Evolutionary conservation across 192 early-diverging fungal genomes (phyloP).

Genomic region (Jimgerdemannia flammicorona): DNA sequence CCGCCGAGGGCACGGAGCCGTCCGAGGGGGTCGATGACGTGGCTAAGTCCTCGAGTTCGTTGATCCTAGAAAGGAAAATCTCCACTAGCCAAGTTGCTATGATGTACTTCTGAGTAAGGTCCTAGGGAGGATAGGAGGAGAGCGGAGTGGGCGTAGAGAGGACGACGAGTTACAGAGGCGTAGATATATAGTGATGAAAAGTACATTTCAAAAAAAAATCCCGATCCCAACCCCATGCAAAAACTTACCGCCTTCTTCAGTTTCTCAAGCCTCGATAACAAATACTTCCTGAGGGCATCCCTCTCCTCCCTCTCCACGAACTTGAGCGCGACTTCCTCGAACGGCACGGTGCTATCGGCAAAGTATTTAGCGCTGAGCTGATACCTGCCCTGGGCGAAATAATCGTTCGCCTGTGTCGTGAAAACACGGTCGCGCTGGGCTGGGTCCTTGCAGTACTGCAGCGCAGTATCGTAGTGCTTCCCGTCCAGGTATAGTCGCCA

Average conservation of each 20-base stretch:
- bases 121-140: conserved; percentile 34
- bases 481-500: conserved; percentile 88
- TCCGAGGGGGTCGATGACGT: conserved; percentile 28
- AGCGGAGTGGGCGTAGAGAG: neutral
- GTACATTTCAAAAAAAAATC: no score
- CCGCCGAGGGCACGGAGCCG: conserved; percentile 9
- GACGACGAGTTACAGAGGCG: neutral
- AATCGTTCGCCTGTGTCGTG: conserved; percentile 83
- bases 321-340: conserved; percentile 90
- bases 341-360: conserved; percentile 74
- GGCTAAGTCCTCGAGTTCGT: conserved; percentile 53
- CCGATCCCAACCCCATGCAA: neutral
- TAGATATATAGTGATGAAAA: neutral
- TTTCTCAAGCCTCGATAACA: conserved; percentile 70
- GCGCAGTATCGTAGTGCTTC: conserved; percentile 78
- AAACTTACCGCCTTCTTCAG: conserved; percentile 55
- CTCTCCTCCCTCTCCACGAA: conserved; percentile 74
- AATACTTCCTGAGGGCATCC: conserved; percentile 73
- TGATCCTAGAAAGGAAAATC: conserved; percentile 77
- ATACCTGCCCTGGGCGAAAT: conserved; percentile 72
- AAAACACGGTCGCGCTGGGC: conserved; percentile 74
- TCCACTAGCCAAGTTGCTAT: conserved; percentile 89
- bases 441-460: conserved; percentile 75
- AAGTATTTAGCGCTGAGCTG: conserved; percentile 79
- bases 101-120: conserved; percentile 75